Base-by-base conservation (phyloP, 169 alveolate species). In the Cryptosporidium ubiquitum region DNA sequence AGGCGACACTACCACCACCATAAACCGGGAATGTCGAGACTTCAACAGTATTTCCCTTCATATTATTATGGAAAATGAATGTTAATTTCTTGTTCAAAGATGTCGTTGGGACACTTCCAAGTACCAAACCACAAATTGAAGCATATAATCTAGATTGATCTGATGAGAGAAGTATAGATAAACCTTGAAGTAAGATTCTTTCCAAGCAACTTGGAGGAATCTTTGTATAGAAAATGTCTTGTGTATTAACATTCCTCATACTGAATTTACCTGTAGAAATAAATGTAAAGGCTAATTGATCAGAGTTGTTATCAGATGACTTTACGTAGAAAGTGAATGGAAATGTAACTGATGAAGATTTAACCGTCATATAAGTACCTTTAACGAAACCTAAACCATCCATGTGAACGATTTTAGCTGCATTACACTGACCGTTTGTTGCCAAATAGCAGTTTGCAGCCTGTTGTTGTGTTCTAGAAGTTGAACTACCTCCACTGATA, bases 401-500 rank as follows among this genome's bases (percentile, higher is more conserved):
- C 75, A 79, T 79, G 1, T 64, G 79, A 5, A 79, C 89, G 37
- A 57, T 33, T 10, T 79, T 39, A 33, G 40, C 14, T 60, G 89
- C 68, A 61, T 58, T 37, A 16, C 89, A 79, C 6, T 79, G 29
- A 16, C 89, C 89, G 29, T 79, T 79, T 7, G 40, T 64, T 37
- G 79, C 40, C 75, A 79, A 40, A 16, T 79, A 79, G 40, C 89
- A 79, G 37, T 64, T 79, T 61, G 37, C 57, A 5, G 89, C 55
- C n/a, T 79, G 73, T 26, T 58, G 89, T 26, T 23, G 40, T 64
- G 89, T 58, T 79, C 85, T 73, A 7, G 75, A 79, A n/a, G 47
- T 0, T 2, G 79, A 49, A 44, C 68, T 79, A 61, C 89, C 85
- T 73, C 85, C 85, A 16, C 85, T 73, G 31, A 73, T 73, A 49